Conservation (phyloP, 1,284 basidiomycete species). For the Mycena sp. region DNA sequence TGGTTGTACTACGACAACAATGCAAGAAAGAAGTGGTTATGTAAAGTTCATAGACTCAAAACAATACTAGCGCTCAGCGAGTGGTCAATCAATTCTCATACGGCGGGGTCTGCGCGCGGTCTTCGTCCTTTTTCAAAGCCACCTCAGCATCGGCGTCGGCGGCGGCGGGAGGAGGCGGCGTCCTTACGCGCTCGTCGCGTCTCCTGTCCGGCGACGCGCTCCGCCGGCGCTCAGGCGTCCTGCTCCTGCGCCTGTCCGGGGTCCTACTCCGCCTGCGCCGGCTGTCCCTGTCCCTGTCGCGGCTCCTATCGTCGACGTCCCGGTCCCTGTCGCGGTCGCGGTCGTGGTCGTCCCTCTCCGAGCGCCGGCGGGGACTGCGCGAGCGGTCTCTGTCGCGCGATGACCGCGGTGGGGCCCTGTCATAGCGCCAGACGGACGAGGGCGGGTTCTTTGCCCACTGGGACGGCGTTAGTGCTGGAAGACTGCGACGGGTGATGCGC, state of each 20-base stretch:
- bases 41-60: too few species aligned
- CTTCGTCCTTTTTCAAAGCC: slow-evolving; percentile 55
- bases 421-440: slow-evolving; percentile 87
- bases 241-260: slow-evolving; percentile 38
- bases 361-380: slow-evolving; percentile 50
- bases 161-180: slow-evolving; percentile 57
- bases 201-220: slow-evolving; percentile 61
- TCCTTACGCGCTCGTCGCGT: slow-evolving; percentile 19
- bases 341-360: slow-evolving; percentile 49
- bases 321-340: slow-evolving; percentile 50
- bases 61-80: slow-evolving; percentile 15
- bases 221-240: slow-evolving; percentile 42
- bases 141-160: too few species aligned
- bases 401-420: slow-evolving; percentile 59
- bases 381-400: slow-evolving; percentile 54
- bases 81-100: slow-evolving; percentile 57
- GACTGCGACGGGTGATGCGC: neutral
- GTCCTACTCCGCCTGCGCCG: slow-evolving; percentile 58
- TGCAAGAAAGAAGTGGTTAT: slow-evolving; percentile 16
- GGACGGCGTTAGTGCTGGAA: slow-evolving; percentile 1
- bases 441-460: slow-evolving; percentile 94
- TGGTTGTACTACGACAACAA: slow-evolving; percentile 14
- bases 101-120: slow-evolving; percentile 57
- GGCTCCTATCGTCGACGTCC: slow-evolving; percentile 52
- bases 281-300: slow-evolving; percentile 47